Base-by-base conservation (phyloP, 306 rosid genomes). In the Benincasa hispida region DNA sequence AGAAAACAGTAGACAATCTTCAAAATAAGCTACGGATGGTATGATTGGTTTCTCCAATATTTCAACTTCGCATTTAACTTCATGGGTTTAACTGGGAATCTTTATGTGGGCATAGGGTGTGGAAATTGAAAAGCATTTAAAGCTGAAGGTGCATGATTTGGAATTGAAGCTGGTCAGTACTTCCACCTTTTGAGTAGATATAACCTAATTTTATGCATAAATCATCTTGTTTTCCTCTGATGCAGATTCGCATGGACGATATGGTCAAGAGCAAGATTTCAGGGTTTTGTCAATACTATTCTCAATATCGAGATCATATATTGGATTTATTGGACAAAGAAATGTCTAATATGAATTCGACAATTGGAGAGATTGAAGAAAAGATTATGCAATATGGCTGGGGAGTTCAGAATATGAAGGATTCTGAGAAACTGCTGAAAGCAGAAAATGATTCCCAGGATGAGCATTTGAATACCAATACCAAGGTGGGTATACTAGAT, bases 111-210 rank as follows among this genome's bases (percentile, higher is more conserved):
- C 79, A 77, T 81, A 94, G 99, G 97, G 96, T 76, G 79, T 94
- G 95, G 96, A 94, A 79, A 94, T 94, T 45, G 99, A 94, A 87
- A 94, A 89, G 79, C 99, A 94, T 84, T 83, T 90, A 83, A 92
- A 90, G 91, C 81, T 77, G 88, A 89, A 82, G 82, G 88, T 92
- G 82, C 78, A 76, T 61, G 84, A 86, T 66, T 86, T 90, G 74
- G 95, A 90, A 78, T 86, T 85, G 87, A 94, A 92, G 80, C 87
- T 65, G 39, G 99, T 92, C 84, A 89, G 97, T 90, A 51, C 72
- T 72, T 78, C 54, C 77, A 55, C 50, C 28, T 75, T 66, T 67
- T 17, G 74, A 17, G 65, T 25, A 67, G 39, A 68, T 61, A 15
- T 82, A 35, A 18, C 72, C 15, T 66, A 62, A 42, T 83, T 62